A percentile compares a stretch with the other conserved stretches of the same genome.
These are phyloP conservation scores for Penicillium tannophilum DNA, from an alignment of 495 filamentous ascomycete genomes.

Conservation along the genomic window DNA sequence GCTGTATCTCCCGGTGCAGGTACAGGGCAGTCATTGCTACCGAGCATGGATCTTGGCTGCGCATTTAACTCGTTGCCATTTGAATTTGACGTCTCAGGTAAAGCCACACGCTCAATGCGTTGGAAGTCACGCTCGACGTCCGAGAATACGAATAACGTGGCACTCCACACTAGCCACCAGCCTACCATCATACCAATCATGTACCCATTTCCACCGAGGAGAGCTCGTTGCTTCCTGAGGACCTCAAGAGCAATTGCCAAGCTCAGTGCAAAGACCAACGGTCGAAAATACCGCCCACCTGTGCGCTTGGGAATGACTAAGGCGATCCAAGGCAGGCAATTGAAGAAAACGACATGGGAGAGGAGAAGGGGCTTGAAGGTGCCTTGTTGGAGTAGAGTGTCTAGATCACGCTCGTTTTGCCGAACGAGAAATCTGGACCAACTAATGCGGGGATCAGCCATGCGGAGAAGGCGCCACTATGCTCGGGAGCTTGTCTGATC, in stretches of 20 bases:
- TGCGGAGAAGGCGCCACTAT: slow-evolving; percentile 30
- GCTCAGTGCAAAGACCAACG: slow-evolving; percentile 55
- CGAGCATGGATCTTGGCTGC: not conserved
- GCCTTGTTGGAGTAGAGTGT: slow-evolving; percentile 33
- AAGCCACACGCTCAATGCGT: slow-evolving; percentile 56
- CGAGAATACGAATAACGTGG: slow-evolving; percentile 62
- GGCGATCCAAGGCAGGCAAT: slow-evolving; percentile 32
- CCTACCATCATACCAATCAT: slow-evolving; percentile 64
- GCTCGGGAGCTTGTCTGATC: slow-evolving; percentile 11
- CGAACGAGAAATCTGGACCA: slow-evolving; percentile 26
- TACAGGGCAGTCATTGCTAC: not conserved
- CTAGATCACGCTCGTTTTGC: slow-evolving; percentile 22
- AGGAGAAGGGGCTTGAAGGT: slow-evolving; percentile 41
- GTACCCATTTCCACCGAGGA: slow-evolving; percentile 63
- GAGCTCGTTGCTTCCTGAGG: slow-evolving; percentile 48
- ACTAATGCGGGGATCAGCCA: slow-evolving; percentile 27
- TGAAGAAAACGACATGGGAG: slow-evolving; percentile 37
- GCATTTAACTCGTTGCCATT: not conserved
- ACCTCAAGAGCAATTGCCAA: slow-evolving; percentile 45
- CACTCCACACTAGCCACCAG: slow-evolving; percentile 69
- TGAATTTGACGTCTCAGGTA: not conserved
- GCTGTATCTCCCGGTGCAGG: not conserved
- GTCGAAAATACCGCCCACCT: slow-evolving; percentile 42
- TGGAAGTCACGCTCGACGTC: slow-evolving; percentile 66
- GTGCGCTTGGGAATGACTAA: slow-evolving; percentile 35